Percentiles rank a stretch among this genome's conserved stretches.
phyloP scores from a whole-genome alignment of 352 stramenopile genomes.

The Pythium monospermum region DNA sequence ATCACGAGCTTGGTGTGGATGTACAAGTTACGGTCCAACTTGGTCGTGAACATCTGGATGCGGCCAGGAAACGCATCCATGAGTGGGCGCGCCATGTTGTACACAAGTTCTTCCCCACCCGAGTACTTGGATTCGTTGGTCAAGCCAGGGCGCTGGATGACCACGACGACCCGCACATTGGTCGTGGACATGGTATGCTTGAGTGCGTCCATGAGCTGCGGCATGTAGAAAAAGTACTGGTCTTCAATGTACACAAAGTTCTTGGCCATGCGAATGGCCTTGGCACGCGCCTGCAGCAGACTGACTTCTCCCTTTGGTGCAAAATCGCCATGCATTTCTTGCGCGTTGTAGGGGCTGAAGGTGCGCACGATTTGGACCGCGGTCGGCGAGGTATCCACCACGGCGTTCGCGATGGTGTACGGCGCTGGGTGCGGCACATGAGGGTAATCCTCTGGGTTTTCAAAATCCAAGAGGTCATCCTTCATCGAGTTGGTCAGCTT shows the following conservation, averaged over 20 bases:
- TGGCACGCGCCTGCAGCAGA: conserved; percentile 45
- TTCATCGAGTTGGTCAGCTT: conserved; percentile 33
- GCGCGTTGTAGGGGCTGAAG: conserved; percentile 35
- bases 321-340: conserved; percentile 32
- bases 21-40: conserved; percentile 47
- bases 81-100: conserved; percentile 56
- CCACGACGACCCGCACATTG: conserved; percentile 48
- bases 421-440: conserved; percentile 17
- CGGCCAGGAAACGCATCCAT: conserved; percentile 42
- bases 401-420: conserved; percentile 21
- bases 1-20: conserved; percentile 78
- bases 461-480: conserved; percentile 47
- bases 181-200: conserved; percentile 37
- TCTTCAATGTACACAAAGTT: conserved; percentile 73
- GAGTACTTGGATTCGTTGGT: conserved; percentile 29
- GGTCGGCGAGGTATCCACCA: conserved; percentile 17
- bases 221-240: conserved; percentile 66
- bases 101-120: conserved; percentile 53
- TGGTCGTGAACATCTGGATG: conserved; percentile 54
- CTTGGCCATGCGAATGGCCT: conserved; percentile 46
- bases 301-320: conserved; percentile 50
- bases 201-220: conserved; percentile 46
- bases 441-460: conserved; percentile 25
- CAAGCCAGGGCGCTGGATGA: conserved; percentile 33
- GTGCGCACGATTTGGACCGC: conserved; percentile 51